Evolutionary conservation across 2,329 filamentous ascomycete species (phyloP).

Genomic region (Sodiomyces alkalinus): DNA sequence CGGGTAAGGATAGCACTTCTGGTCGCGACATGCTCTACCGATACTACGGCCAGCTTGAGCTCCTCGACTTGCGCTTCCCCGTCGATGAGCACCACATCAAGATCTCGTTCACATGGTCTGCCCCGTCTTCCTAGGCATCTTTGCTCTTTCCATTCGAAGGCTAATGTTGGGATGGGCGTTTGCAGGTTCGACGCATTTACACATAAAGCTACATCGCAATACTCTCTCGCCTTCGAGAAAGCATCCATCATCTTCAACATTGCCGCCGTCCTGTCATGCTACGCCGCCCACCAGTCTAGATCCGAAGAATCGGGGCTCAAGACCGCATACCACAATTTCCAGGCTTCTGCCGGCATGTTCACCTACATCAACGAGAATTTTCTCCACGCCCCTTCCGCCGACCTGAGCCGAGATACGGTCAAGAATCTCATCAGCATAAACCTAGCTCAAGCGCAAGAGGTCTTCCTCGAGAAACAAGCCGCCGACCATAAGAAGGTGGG

Average conservation of each 20-base stretch:
- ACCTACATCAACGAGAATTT: slow-evolving; percentile 99
- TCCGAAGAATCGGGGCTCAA: slow-evolving; percentile 88
- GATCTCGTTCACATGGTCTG: slow-evolving; percentile 92
- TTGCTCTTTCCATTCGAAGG: neutral
- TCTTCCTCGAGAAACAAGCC: slow-evolving; percentile 94
- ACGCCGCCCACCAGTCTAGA: slow-evolving; percentile 84
- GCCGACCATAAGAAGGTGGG: slow-evolving; percentile 85
- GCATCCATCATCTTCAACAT: slow-evolving; percentile 99
- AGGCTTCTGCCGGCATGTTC: slow-evolving; percentile 97
- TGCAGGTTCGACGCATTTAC: slow-evolving; percentile 97
- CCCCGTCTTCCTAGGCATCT: too few species aligned
- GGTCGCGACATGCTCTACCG: slow-evolving; percentile 87
- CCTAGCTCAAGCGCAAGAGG: slow-evolving; percentile 90
- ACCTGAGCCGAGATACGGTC: slow-evolving; percentile 87
- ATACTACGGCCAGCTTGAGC: slow-evolving; percentile 94
- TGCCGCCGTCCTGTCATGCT: slow-evolving; percentile 87
- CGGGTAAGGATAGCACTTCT: slow-evolving; percentile 88
- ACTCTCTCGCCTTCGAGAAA: slow-evolving; percentile 94
- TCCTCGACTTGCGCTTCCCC: slow-evolving; percentile 86
- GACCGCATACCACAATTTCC: slow-evolving; percentile 94
- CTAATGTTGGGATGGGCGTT: slow-evolving; percentile 1
- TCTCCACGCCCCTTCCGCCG: slow-evolving; percentile 89
- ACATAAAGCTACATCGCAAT: slow-evolving; percentile 91
- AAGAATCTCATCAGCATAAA: slow-evolving; percentile 88
- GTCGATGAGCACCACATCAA: slow-evolving; percentile 99